Evolutionary conservation across 2,329 filamentous ascomycete species (phyloP), one percentile per base, ranked within the genome.

Genomic region (Aaosphaeria arxii): DNA sequence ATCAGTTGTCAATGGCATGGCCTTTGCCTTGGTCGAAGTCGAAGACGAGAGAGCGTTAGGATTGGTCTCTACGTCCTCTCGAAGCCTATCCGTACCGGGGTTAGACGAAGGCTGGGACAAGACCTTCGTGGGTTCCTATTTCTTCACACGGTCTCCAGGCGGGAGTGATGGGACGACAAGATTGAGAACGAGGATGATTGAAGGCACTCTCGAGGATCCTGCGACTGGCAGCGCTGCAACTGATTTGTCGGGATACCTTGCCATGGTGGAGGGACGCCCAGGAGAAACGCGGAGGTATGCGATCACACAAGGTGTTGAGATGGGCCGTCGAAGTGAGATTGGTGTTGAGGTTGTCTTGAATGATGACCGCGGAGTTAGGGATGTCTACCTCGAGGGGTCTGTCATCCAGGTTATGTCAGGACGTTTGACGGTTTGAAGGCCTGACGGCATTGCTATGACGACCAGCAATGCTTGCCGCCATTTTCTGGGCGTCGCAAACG

Each of bases 1-100:
- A 7, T 74, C 71, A 40, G 74, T 91, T 41, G 87, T 90, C 33
- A 82, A 82, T 40, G 88, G 88, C 42, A 87, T 91, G 84, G 82
- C 81, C 1, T 91, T 90, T 66, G 69, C 83, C n/a, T 77, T 89
- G 31, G 74, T 87, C 11, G 72, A 81, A 55, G 73, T 94, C 24
- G 74, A 80, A 0, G 77, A 76, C 46, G 67, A 89, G 7, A 82
- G 83, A 30, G 76, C 79, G 6, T 74, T 92, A 13, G 76, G 71
- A 5, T 57, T 67, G 9, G 66, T 76, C 7, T 71, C 75, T 3
- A 55, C 68, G 30, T 55, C 56, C 4, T 58, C 64, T 32, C 56
- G 58, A 30, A 61, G 46, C 29, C 46, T 63, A 9, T 43, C 72
- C 9, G 59, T 74, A 39, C 66, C 57, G 11, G 64, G 58, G 39